Evolutionary conservation across 2,329 filamentous ascomycete genomes (phyloP), one percentile per base, ranked within the genome.

Genomic region (Trichoderma sp.): DNA sequence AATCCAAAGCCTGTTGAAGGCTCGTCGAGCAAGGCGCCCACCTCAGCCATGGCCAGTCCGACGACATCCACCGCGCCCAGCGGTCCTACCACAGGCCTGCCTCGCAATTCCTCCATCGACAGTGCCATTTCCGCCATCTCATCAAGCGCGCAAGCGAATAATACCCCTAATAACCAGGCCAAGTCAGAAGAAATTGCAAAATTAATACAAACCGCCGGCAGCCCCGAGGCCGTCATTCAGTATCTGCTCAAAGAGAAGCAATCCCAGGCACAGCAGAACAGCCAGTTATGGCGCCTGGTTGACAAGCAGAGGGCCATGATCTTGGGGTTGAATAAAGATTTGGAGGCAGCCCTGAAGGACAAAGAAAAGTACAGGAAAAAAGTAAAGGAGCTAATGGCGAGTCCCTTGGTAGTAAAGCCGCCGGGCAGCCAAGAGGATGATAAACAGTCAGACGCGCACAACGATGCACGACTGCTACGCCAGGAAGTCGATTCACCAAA

Each of bases 291-390:
- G 96, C 91, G 94, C 65, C 84, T 99, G 61, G 94, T 99, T 64
- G 95, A 98, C 80, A 98, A 99, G 84, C 96, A 99, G 81, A 88
- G 95, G 73, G 90, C 94, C 17, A 95, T 99, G 90, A 94, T 99
- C 69, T 82, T 97, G 23, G 95, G 95, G 8, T 86, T 99, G 74
- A 98, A 98, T 79, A 97, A 96, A 80, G 96, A 99, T 79, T 85
- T 99, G 13, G 95, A 98, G 81, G 90, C 93, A 67, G 91, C 95
- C 1, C 82, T 97, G 74, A 97, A 97, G 79, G 96, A 98, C 76
- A 98, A 98, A 82, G 95, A 98, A 75, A 92, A 92, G 76, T 98
- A 98, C 79, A 90, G 93, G 76, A 95, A 92, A 81, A 97, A 96
- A 81, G 80, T 97, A 57, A 97, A 97, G 81, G 95, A 98, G 70